Base-by-base conservation (phyloP, 1,284 basidiomycete species). In the Apiotrichum brassicae region DNA sequence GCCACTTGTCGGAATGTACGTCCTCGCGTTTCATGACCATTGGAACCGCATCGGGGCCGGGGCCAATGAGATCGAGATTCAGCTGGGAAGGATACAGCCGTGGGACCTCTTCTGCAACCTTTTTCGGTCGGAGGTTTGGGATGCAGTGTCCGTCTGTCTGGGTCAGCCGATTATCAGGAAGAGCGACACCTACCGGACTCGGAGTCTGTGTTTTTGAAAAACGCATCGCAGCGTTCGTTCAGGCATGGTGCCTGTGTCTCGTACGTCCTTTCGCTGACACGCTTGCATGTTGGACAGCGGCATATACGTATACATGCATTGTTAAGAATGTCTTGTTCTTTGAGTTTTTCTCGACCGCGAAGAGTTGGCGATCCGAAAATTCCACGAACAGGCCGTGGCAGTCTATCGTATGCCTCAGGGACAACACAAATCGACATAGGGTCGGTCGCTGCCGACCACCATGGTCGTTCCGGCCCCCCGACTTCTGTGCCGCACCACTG, bases 1-100 rank as follows among this genome's bases (percentile, higher is more conserved):
- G 54, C 70, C 70, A 72, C 37, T 56, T 59, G 13, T 65, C 60
- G 20, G 53, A 46, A 12, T 63, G 62, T 3, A 57, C 53, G 13
- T 61, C 50, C 5, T 46, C 33, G 7, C 55, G 54, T 30, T 48
- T n/a, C 14, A 57, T 48, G 25, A 25, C 24, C 13, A 12, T 24
- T 9, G 19, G 38, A 14, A 14, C 14, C 33, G 12, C 33, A 12
- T 34, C 12, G 12, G 16, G 12, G 33, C n/a, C 33, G 9, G 33
- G 13, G 33, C 33, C 33, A 18, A 34, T 12, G 43, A 37, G 6
- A 34, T 36, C 8, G 49, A 30, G 16, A 38, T 45, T 13, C 26
- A 33, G 33, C 16, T 1, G 60, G 58, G 23, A 56, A 53, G 1
- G 54, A 36, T 0, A 63, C 60, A n/a, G 56, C 41, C 7, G 68